Percentiles rank a stretch among this genome's conserved stretches.
phyloP scores from a whole-genome alignment of 108 stramenopile species.

The Nannochloropsis salina region DNA sequence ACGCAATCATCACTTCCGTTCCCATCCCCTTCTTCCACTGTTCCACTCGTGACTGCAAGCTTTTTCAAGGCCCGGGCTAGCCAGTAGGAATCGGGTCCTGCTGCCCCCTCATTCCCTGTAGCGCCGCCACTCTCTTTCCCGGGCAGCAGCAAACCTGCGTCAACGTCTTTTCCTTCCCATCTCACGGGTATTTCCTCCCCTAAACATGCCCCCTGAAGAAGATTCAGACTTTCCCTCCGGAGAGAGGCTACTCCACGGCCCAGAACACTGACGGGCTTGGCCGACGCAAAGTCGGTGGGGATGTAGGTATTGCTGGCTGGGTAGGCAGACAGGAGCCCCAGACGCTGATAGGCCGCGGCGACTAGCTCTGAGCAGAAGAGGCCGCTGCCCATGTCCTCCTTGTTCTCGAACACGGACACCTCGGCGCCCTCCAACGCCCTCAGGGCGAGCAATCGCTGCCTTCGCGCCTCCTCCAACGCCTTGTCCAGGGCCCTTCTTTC shows the following conservation, averaged over 20 bases:
- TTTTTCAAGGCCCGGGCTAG: background rate
- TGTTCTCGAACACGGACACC: background rate
- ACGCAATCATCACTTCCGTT: background rate
- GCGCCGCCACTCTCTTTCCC: background rate
- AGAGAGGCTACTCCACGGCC: background rate
- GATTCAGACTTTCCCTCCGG: background rate
- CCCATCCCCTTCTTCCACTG: background rate
- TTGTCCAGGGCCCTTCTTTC: background rate
- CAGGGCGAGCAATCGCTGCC: background rate
- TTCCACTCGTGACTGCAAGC: background rate
- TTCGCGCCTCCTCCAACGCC: constrained; percentile 4
- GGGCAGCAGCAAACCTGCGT: background rate
- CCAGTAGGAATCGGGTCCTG: background rate
- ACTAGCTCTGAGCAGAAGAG: constrained; percentile 46
- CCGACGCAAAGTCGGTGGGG: constrained; percentile 36
- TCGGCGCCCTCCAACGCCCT: background rate
- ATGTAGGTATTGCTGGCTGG: constrained; percentile 36
- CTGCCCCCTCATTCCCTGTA: background rate
- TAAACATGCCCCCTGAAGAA: background rate
- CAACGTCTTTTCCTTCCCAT: background rate
- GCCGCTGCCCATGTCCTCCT: constrained; percentile 21
- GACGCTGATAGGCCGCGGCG: constrained; percentile 40
- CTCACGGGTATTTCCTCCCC: background rate
- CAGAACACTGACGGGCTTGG: background rate
- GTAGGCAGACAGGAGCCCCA: constrained; percentile 36